A percentile compares a stretch with the other conserved stretches of the same genome.
phyloP scores from a whole-genome alignment of 208 protist genomes.

The Leishmania guyanensis region DNA sequence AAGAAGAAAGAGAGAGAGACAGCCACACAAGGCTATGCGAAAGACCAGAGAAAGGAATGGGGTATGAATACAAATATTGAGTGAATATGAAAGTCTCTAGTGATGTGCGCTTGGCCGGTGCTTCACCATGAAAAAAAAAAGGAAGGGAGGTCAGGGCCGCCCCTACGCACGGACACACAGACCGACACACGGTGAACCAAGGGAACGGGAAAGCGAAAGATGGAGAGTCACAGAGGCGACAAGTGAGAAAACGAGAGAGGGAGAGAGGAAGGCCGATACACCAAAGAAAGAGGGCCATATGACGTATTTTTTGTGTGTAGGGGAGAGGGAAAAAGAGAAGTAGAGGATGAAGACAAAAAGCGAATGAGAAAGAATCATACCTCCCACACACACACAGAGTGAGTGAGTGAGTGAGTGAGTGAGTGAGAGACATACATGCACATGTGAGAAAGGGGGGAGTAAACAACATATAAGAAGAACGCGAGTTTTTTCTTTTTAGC shows the following conservation, averaged over 20 bases:
- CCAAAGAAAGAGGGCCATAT: not conserved
- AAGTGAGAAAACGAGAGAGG: not conserved
- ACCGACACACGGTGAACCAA: not conserved
- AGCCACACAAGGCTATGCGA: not conserved
- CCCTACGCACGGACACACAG: not conserved
- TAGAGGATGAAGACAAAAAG: not conserved
- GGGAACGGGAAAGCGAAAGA: not conserved
- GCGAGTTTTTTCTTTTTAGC: not conserved
- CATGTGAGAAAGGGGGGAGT: not conserved
- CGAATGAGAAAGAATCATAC: not conserved
- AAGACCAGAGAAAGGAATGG: not conserved
- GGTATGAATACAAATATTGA: not conserved
- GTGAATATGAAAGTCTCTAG: not conserved
- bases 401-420: too few species aligned
- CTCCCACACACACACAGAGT: not conserved
- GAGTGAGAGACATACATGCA: not conserved
- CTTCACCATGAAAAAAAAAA: not conserved
- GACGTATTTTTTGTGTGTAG: not conserved
- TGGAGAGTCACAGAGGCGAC: not conserved
- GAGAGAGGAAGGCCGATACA: not conserved
- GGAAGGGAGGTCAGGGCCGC: not conserved
- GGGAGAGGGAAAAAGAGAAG: not conserved
- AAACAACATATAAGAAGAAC: not conserved
- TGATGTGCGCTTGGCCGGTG: not conserved
- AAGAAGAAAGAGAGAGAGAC: not conserved